Conservation (phyloP, 2,329 filamentous ascomycete genomes). For the Neocucurbitaria cava region DNA sequence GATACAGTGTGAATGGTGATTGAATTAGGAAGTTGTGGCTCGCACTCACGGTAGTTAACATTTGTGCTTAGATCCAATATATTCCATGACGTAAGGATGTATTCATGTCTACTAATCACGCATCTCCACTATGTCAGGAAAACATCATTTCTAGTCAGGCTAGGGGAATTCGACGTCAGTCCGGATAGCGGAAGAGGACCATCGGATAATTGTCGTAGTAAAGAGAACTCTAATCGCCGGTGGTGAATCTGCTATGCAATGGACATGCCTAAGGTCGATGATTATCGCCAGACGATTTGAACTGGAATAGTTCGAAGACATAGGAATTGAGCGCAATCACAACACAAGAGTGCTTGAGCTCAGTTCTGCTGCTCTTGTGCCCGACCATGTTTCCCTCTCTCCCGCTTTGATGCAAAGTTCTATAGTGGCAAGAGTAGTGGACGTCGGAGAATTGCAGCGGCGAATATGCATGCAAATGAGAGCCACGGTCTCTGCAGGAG, state of each 20-base stretch:
- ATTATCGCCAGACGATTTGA: not conserved
- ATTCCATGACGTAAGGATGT: slow-evolving; percentile 14
- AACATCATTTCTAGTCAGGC: not conserved
- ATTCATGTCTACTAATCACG: slow-evolving; percentile 3
- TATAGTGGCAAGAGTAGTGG: not conserved
- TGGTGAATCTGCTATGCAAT: not conserved
- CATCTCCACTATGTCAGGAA: not conserved
- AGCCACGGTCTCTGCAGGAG: not conserved
- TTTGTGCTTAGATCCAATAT: too few species aligned
- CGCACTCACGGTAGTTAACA: not conserved
- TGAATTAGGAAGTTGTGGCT: not conserved
- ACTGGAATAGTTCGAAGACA: not conserved
- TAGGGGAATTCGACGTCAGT: not conserved
- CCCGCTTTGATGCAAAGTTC: not conserved
- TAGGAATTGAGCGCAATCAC: not conserved
- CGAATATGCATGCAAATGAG: not conserved
- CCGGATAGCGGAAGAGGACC: not conserved
- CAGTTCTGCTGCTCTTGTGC: not conserved
- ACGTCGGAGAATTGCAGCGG: not conserved
- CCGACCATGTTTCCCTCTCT: not conserved
- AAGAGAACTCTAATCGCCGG: not conserved
- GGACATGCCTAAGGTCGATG: not conserved
- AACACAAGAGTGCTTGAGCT: not conserved
- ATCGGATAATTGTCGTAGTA: not conserved
- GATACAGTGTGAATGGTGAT: not conserved